These are phyloP conservation scores for Mycena floridula DNA, from an alignment of 768 basidiomycete species.

Conservation along the genomic window DNA sequence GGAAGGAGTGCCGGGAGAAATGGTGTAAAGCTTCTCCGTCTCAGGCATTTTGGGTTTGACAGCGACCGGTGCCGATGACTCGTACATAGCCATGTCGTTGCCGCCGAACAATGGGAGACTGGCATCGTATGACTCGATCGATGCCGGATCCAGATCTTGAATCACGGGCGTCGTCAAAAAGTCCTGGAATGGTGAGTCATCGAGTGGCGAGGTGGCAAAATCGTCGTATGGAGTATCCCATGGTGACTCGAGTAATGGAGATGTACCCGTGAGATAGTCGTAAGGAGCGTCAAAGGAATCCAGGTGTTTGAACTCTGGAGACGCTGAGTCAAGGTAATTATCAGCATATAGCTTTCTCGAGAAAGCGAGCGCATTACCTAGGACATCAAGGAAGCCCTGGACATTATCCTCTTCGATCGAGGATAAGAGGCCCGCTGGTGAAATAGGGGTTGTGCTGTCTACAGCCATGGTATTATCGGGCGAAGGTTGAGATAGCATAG, in stretches of 20 bases:
- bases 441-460: conserved; percentile 18
- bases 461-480: conserved; percentile 26
- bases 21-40: conserved; percentile 33
- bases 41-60: conserved; percentile 13
- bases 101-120: not conserved
- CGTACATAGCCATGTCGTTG: not conserved
- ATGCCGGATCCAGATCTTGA: not conserved
- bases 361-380: not conserved
- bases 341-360: conserved; percentile 16
- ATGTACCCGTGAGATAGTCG: conserved; percentile 22
- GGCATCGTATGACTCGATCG: too few species aligned
- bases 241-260: conserved; percentile 21
- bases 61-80: not conserved
- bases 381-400: not conserved
- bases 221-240: conserved; percentile 14
- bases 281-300: conserved; percentile 7
- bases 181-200: conserved; percentile 28
- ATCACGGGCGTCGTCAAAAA: conserved; percentile 20
- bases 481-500: conserved; percentile 55
- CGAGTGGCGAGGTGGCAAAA: conserved; percentile 25
- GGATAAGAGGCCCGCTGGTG: conserved; percentile 1
- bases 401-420: not conserved
- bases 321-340: conserved; percentile 12
- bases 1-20: conserved; percentile 48
- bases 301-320: conserved; percentile 5